These are phyloP conservation scores for Loxodes magnus DNA, from an alignment of 73 alveolate species.

Conservation along the genomic window DNA sequence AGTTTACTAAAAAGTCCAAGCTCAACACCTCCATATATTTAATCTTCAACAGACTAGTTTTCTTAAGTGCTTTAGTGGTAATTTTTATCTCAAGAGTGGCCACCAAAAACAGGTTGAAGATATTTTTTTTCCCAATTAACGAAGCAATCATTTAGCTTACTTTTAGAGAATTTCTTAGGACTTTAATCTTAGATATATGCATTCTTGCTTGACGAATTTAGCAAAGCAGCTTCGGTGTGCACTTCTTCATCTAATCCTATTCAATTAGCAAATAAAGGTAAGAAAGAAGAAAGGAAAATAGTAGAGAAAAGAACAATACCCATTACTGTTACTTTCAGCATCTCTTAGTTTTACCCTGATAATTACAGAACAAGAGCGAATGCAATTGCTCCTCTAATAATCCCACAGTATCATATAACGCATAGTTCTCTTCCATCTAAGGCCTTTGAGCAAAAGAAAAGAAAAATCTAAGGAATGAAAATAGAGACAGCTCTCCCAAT, in stretches of 20 bases:
- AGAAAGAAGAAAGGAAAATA: constrained; percentile 53
- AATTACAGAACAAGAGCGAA: constrained; percentile 79
- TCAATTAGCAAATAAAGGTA: constrained; percentile 51
- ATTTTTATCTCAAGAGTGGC: no score
- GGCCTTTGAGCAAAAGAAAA: constrained; percentile 31
- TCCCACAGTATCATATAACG: constrained; percentile 81
- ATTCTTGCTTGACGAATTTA: constrained; percentile 9
- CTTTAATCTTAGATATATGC: not conserved
- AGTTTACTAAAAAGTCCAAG: no score
- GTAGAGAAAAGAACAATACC: constrained; percentile 66
- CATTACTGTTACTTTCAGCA: constrained; percentile 44
- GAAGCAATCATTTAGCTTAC: constrained; percentile 4
- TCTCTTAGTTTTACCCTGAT: constrained; percentile 47
- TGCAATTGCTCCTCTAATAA: constrained; percentile 95
- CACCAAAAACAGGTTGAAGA: constrained; percentile 23
- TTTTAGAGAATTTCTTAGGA: not conserved
- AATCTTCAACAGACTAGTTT: no score
- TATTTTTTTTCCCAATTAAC: constrained; percentile 6
- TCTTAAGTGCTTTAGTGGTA: no score
- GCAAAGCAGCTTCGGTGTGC: not conserved
- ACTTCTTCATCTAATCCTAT: constrained; percentile 35
- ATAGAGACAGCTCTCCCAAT: constrained; percentile 80
- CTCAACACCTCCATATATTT: no score
- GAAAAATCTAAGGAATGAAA: constrained; percentile 48
- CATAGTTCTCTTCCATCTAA: constrained; percentile 65